Conservation (phyloP, 2,329 filamentous ascomycete genomes). For the Trichothecium sympodiale region DNA sequence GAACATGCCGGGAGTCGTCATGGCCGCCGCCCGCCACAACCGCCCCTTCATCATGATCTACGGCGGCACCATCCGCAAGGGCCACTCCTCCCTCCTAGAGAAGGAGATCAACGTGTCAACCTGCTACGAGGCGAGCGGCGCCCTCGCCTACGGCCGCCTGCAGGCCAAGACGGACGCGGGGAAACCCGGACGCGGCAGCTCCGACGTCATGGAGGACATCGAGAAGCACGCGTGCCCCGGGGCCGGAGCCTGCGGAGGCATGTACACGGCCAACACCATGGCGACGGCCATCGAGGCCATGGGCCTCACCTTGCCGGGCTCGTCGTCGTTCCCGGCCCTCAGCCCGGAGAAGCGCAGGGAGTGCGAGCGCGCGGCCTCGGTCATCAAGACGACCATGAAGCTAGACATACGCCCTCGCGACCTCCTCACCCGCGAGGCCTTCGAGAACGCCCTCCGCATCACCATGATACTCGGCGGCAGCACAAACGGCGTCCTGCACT, state of each 20-base stretch:
- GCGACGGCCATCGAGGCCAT: constrained; percentile 83
- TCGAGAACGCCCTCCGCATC: constrained; percentile 81
- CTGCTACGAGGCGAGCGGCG: constrained; percentile 80
- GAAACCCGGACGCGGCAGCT: constrained; percentile 53
- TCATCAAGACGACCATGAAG: constrained; percentile 70
- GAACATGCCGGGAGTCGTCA: constrained; percentile 91
- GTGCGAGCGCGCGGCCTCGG: constrained; percentile 69
- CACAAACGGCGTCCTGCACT: constrained; percentile 81
- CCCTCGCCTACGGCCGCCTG: constrained; percentile 67
- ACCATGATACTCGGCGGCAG: constrained; percentile 88
- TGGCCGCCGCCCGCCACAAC: constrained; percentile 86
- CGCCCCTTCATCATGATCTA: constrained; percentile 93
- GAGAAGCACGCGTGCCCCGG: constrained; percentile 61
- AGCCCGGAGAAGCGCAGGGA: constrained; percentile 79
- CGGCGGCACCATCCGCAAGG: constrained; percentile 80
- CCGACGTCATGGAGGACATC: constrained; percentile 76
- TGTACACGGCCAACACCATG: constrained; percentile 96
- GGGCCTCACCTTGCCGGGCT: constrained; percentile 76
- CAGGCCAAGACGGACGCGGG: constrained; percentile 55
- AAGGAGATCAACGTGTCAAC: constrained; percentile 79
- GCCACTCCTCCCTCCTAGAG: constrained; percentile 66
- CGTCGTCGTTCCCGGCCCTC: constrained; percentile 70
- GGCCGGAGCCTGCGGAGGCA: constrained; percentile 63
- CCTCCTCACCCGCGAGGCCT: constrained; percentile 66
- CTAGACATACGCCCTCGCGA: constrained; percentile 72